These are phyloP conservation scores for Xylariaceae sp. DNA, from an alignment of 2,329 filamentous ascomycete species.

Conservation along the genomic window DNA sequence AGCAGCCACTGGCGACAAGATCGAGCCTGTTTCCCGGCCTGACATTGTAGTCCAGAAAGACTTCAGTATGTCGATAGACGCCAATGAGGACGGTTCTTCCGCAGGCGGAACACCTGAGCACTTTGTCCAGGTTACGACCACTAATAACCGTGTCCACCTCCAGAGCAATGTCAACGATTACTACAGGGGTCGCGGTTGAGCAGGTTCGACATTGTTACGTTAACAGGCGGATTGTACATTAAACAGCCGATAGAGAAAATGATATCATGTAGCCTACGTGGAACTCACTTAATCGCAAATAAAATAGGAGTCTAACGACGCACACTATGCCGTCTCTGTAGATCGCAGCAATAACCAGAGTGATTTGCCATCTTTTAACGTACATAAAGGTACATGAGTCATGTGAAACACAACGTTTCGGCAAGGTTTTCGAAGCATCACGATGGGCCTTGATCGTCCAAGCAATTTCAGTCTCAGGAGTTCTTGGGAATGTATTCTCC, in stretches of 20 bases:
- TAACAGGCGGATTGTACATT: too few relatives aligned
- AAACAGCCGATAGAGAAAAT: too few relatives aligned
- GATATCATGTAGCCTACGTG: too few relatives aligned
- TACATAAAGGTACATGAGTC: neutral
- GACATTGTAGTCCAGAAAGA: constrained; percentile 39
- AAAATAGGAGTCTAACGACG: too few relatives aligned
- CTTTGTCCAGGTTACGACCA: constrained; percentile 31
- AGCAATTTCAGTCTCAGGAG: too few relatives aligned
- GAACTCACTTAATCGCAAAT: too few relatives aligned
- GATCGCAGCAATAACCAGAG: too few relatives aligned
- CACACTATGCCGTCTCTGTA: too few relatives aligned
- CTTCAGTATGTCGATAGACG: constrained; percentile 35
- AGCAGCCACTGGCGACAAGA: constrained; percentile 11
- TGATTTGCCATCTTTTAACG: neutral
- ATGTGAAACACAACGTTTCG: neutral
- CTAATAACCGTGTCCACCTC: constrained; percentile 28
- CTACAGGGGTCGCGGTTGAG: constrained; percentile 12
- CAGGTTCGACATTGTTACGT: too few relatives aligned
- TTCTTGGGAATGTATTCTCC: too few relatives aligned
- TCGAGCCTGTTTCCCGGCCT: constrained; percentile 23
- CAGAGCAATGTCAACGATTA: constrained; percentile 22
- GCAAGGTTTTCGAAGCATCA: neutral
- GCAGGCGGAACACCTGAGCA: constrained; percentile 24
- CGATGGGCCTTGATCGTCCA: too few relatives aligned
- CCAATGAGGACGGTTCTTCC: constrained; percentile 18